Conservation (phyloP, 352 stramenopile genomes). For the Phytophthora brassicae region DNA sequence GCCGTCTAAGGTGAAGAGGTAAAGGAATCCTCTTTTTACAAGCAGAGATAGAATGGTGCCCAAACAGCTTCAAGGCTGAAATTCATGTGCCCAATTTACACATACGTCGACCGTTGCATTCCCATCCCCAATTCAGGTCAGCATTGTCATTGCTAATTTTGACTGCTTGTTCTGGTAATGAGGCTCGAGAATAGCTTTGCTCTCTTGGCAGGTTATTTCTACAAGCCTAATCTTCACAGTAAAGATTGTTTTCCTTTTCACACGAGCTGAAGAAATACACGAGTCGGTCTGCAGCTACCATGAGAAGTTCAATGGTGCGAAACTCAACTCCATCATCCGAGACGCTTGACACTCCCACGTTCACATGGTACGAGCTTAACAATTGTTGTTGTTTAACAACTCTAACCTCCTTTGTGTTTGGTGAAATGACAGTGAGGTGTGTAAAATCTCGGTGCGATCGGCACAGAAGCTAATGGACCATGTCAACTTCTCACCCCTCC, state of each 20-base stretch:
- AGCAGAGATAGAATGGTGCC: constrained; percentile 20
- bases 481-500: constrained; percentile 87
- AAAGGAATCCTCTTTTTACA: background rate
- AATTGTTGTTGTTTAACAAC: background rate
- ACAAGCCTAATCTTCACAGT: background rate
- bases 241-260: constrained; percentile 1
- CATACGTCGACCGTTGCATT: background rate
- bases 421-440: constrained; percentile 72
- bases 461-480: constrained; percentile 87
- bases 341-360: constrained; percentile 50
- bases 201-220: constrained; percentile 34
- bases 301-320: constrained; percentile 9
- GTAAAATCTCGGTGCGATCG: constrained; percentile 87
- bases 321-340: constrained; percentile 16
- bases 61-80: constrained; percentile 12
- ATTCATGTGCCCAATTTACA: constrained; percentile 17
- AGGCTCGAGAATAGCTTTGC: constrained; percentile 32
- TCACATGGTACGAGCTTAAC: constrained; percentile 59
- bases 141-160: constrained; percentile 15
- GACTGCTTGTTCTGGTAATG: background rate
- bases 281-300: background rate
- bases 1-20: constrained; percentile 12
- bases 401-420: constrained; percentile 3
- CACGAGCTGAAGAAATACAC: background rate
- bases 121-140: background rate